Percentiles rank a stretch among this genome's conserved stretches.
Conservation (phyloP, 2,329 filamentous ascomycete genomes). For the Phaeophleospora eucalypticola region DNA sequence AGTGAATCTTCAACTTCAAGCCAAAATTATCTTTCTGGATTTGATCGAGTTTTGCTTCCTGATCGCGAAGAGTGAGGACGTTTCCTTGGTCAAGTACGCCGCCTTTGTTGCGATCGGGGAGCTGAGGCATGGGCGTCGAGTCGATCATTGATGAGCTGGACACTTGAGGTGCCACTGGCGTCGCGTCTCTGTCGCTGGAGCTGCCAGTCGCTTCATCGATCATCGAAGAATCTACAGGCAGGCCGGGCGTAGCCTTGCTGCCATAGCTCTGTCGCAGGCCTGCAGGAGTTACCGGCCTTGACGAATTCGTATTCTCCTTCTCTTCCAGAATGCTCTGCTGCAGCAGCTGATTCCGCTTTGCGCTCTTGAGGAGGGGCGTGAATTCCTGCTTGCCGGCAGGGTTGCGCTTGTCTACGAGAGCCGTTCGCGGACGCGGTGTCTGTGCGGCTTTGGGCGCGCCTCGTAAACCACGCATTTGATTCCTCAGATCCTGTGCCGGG, state of each 20-base stretch:
- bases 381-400: conserved; percentile 66
- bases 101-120: conserved; percentile 60
- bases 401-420: conserved; percentile 66
- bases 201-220: conserved; percentile 60
- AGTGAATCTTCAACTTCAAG: conserved; percentile 94
- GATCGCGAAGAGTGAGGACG: conserved; percentile 84
- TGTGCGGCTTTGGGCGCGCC: conserved; percentile 38
- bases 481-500: conserved; percentile 63
- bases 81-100: conserved; percentile 76
- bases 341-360: conserved; percentile 63
- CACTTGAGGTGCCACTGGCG: conserved; percentile 65
- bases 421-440: conserved; percentile 71
- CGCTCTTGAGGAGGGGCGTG: conserved; percentile 83
- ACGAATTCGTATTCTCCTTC: conserved; percentile 39
- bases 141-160: conserved; percentile 71
- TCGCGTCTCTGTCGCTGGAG: conserved; percentile 59
- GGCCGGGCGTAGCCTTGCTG: conserved; percentile 60
- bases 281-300: conserved; percentile 60
- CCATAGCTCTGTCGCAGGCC: conserved; percentile 60
- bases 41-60: conserved; percentile 87
- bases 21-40: conserved; percentile 99
- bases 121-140: conserved; percentile 73
- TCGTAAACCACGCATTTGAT: conserved; percentile 65
- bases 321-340: conserved; percentile 36
- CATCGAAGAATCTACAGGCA: conserved; percentile 72